Conservation (phyloP, 768 basidiomycete species). For the Dacryopinax primogenitus region DNA sequence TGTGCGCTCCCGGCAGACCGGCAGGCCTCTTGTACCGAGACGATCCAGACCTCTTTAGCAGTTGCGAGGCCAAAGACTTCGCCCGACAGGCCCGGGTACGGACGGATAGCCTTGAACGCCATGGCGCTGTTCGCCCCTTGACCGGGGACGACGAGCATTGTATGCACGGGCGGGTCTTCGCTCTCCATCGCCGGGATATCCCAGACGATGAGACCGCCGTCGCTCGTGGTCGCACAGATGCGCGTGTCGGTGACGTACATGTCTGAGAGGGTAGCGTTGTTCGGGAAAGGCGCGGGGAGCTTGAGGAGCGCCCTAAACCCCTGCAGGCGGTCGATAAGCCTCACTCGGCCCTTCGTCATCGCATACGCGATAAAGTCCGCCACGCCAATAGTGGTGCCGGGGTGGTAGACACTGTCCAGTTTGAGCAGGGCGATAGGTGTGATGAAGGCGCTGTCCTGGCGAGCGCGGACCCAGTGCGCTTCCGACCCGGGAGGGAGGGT, state of each 20-base stretch:
- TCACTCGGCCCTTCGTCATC: constrained; percentile 80
- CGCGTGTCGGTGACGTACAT: constrained; percentile 78
- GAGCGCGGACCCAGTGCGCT: constrained; percentile 54
- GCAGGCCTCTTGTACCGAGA: neutral
- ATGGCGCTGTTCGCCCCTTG: neutral
- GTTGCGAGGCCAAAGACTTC: neutral
- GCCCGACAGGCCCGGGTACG: neutral
- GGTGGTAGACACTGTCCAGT: constrained; percentile 71
- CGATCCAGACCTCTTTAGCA: constrained; percentile 2
- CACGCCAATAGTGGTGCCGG: constrained; percentile 77
- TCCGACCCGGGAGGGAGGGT: constrained; percentile 14
- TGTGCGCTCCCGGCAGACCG: neutral
- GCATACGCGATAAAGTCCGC: constrained; percentile 89
- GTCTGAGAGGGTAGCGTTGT: constrained; percentile 55
- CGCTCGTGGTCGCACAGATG: constrained; percentile 73
- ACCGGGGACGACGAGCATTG: neutral
- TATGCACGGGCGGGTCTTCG: constrained; percentile 56
- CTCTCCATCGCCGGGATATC: constrained; percentile 70
- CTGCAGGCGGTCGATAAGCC: constrained; percentile 77
- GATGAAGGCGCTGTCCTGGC: constrained; percentile 71
- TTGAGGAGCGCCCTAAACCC: constrained; percentile 80
- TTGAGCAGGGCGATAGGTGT: constrained; percentile 81
- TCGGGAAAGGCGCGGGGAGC: constrained; percentile 44
- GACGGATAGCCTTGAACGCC: constrained; percentile 2
- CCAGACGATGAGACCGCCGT: constrained; percentile 84